Conservation (phyloP, 495 filamentous ascomycete species). For the Platismatia glauca region DNA sequence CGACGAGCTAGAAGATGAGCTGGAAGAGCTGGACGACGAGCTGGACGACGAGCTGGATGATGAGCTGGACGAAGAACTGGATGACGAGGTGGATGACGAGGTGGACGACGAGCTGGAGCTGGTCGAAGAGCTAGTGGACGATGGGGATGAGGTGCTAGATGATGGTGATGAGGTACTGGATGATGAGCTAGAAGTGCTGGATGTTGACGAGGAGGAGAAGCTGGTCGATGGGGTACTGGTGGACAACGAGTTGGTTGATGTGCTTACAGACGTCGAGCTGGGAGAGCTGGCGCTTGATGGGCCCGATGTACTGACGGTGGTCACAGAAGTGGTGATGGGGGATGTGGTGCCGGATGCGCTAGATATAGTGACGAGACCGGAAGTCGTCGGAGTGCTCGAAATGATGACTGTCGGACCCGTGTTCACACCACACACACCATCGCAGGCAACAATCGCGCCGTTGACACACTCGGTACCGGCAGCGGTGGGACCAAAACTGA, state of each 20-base stretch:
- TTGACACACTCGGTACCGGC: neutral
- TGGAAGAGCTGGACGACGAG: neutral
- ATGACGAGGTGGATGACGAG: neutral
- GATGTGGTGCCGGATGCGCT: neutral
- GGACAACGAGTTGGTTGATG: neutral
- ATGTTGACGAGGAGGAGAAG: neutral
- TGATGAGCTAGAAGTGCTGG: no score
- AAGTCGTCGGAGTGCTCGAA: no score
- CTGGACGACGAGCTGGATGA: neutral
- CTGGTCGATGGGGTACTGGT: neutral
- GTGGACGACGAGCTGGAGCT: neutral
- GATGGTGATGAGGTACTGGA: no score
- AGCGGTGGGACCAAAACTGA: neutral
- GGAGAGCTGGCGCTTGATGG: neutral
- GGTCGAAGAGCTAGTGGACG: neutral
- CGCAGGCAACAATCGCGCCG: neutral
- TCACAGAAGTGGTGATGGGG: neutral
- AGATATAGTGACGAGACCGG: neutral
- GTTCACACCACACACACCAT: neutral
- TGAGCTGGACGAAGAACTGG: neutral
- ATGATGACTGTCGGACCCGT: no score
- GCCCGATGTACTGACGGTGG: neutral
- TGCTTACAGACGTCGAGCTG: neutral
- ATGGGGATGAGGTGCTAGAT: no score
- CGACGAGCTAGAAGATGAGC: neutral